Evolutionary conservation across 306 rosid species (phyloP), one percentile per base, ranked within the genome.

Genomic region (Fragaria ananassa): DNA sequence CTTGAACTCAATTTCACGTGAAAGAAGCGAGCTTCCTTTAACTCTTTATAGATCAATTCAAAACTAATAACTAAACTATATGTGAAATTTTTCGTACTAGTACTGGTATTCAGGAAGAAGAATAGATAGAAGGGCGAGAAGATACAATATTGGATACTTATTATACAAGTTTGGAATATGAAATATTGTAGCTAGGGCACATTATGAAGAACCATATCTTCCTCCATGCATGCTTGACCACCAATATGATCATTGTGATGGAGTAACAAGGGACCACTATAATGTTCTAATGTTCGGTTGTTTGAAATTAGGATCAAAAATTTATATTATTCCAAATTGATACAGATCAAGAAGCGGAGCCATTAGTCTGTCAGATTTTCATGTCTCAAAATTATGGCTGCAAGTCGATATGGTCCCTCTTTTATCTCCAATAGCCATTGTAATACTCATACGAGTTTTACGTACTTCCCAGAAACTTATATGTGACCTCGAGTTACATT

Each of bases 271-370:
- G 68, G 77, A 44, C 77, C 78, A 19, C 70, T 6, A 14, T 11
- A 46, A 74, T 14, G 70, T 27, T 70, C 51, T 46, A 66, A 61
- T 74, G 70, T 70, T 74, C 70, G 78, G 70, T 74, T 45, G 70
- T 61, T 74, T 74, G 60, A 29, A 42, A 74, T 42, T 62, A 61
- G 78, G 60, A 74, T 51, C 70, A 18, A 61, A 61, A 74, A 70
- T 29, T 61, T 27, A 29, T 50, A 42, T 10, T 45, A 23, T 44
- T 74, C 29, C 29, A 23, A 54, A 10, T 54, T 54, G 62, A 56
- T 27, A 35, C 50, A 44, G 70, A 74, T 74, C 78, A 61, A 62
- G 8, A 58, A 25, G 29, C 58, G 68, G 77, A 74, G 58, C 70
- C 60, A 17, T 56, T 41, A 74, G 44, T 34, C 39, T 45, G 39